Evolutionary conservation across 305 asterid genomes (phyloP), one percentile per base, ranked within the genome.

Genomic region (Coffea humblotiana): DNA sequence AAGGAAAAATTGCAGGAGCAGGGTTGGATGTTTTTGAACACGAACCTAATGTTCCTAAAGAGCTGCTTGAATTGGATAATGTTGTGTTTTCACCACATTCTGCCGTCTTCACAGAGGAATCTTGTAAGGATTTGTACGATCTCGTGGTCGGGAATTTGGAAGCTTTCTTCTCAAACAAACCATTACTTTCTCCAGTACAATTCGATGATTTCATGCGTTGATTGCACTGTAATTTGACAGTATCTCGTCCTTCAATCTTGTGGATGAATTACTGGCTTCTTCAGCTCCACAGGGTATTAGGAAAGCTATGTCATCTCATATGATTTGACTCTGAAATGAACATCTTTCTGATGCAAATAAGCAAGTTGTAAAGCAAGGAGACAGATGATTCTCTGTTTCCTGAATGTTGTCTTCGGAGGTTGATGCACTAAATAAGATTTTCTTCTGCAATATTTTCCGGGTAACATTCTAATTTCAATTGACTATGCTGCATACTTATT

Each of bases 61-160:
- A 81, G 78, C 84, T 88, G 1, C 45, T 78, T 40, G 84, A 73
- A 18, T 84, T 90, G 75, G 93, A 91, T 72, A 91, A 86, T 1
- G 94, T 91, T 48, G 97, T 93, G 12, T 54, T 92, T 83, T 77
- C 97, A 1, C 87, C 91, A 23, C 97, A 92, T 37, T 19, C 0
- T 52, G 97, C 90, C 52, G 69, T 3, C 37, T 23, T 1, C 51
- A 84, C 89, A 0, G 75, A 77, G 51, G 84, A 88, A 48, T 78
- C 83, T 27, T 84, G 64, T 18, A 13, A 47, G 74, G 78, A 79
- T 45, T n/a, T 74, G 37, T 70, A 51, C 67, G 83, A 84, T 29
- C 86, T 80, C 35, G 3, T 80, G 1, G 47, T 68, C 16, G 83
- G 82, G 66, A 86, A 88, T 77, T 67, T 86, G 78, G 84, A 86